Base-by-base conservation (phyloP, 352 stramenopile species). In the Phytophthora podocarpi region DNA sequence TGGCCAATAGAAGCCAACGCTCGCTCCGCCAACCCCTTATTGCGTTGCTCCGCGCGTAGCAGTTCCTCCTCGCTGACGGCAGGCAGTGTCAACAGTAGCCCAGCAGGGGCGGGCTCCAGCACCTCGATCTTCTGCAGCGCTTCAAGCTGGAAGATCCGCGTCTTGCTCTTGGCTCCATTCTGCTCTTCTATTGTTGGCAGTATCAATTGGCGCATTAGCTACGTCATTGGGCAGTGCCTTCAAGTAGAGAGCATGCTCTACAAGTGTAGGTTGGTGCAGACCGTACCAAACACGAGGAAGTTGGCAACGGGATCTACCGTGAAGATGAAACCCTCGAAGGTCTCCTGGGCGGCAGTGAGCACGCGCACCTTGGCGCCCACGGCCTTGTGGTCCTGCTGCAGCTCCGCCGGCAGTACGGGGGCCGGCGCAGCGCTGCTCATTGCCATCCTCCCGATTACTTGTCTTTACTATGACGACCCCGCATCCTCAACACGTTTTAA, bases 1-100 rank as follows among this genome's bases (percentile, higher is more conserved):
- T 90, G 86, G 48, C 87, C 87, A 39, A 95, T 94, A 20, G 85
- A 93, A 15, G 85, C 85, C 35, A 95, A 63, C 18, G 84, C 85
- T 13, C 80, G 80, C 70, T 90, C 76, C 0, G 83, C 82, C 16
- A 85, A 56, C 5, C 55, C 70, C 64, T 90, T 92, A 64, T 90
- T 92, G 34, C 80, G 76, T 71, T 90, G 76, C 70, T 95, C 85
- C 60, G 90, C 36, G 31, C 83, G 85, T 45, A 82, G 60, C 59
- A 95, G 56, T 18, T 95, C 83, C 10, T 91, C 82, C 31, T 93
- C 80, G 26, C 58, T 88, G 30, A 95, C 80, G 31, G 42, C 51
- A 1, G 80, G 78, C 20, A 91, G 57, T 41, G 56, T 75, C 54
- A 82, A 13, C 30, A 76, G 74, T 9, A 74, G 67, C 37, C 85